A percentile compares a stretch with the other conserved stretches of the same genome.
Conservation (phyloP, 1,284 basidiomycete genomes). For the Afroboletus lepidellus region DNA sequence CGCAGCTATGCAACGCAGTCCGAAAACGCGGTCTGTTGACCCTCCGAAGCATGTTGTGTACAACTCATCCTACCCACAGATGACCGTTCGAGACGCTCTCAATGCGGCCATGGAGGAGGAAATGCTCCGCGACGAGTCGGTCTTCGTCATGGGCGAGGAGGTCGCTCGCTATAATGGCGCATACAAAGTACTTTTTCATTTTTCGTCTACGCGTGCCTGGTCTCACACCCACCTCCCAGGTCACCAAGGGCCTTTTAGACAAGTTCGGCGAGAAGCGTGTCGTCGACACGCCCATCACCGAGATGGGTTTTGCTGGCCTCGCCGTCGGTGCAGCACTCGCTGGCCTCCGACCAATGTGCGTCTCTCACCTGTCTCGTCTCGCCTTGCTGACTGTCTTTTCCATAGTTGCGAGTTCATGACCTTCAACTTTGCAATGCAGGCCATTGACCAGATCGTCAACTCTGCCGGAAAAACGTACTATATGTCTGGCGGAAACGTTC, state of each 20-base stretch:
- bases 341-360: slow-evolving; percentile 89
- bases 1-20: slow-evolving; percentile 65
- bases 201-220: slow-evolving; percentile 1
- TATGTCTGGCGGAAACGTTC: slow-evolving; percentile 99
- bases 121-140: slow-evolving; percentile 94
- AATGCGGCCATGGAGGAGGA: slow-evolving; percentile 99
- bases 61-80: slow-evolving; percentile 44
- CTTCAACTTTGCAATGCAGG: slow-evolving; percentile 95
- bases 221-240: slow-evolving; percentile 43
- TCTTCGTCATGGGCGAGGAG: slow-evolving; percentile 97
- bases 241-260: slow-evolving; percentile 97
- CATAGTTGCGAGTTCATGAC: slow-evolving; percentile 98
- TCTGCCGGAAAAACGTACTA: slow-evolving; percentile 99
- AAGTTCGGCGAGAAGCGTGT: slow-evolving; percentile 99
- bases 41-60: not conserved
- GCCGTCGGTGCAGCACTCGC: slow-evolving; percentile 94
- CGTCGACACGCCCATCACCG: slow-evolving; percentile 96
- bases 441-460: slow-evolving; percentile 99
- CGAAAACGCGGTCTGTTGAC: slow-evolving; percentile 53
- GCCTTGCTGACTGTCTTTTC: slow-evolving; percentile 12
- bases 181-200: slow-evolving; percentile 76
- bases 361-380: slow-evolving; percentile 3
- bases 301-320: slow-evolving; percentile 98
- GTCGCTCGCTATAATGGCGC: slow-evolving; percentile 99
- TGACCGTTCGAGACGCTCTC: slow-evolving; percentile 98